These are phyloP conservation scores for Leccinum uliginosum DNA, from an alignment of 768 basidiomycete species.

Conservation along the genomic window DNA sequence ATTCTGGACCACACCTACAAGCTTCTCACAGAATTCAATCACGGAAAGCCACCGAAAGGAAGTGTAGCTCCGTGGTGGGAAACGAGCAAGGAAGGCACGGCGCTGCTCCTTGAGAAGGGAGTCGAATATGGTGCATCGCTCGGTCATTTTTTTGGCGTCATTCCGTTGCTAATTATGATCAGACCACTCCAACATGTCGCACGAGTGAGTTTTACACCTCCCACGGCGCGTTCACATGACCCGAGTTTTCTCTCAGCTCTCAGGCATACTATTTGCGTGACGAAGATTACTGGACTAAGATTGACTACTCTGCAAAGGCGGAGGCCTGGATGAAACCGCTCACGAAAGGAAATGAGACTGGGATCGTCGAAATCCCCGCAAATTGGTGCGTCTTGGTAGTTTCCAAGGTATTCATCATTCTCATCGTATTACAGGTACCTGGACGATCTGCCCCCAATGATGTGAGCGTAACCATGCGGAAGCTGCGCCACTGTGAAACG, in stretches of 20 bases:
- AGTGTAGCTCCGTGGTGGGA: conserved; percentile 83
- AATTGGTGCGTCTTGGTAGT: conserved; percentile 48
- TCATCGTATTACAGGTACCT: conserved; percentile 42
- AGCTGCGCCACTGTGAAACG: neutral
- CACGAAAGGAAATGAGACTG: conserved; percentile 56
- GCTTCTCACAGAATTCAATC: conserved; percentile 63
- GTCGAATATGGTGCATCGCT: conserved; percentile 60
- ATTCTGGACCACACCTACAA: conserved; percentile 63
- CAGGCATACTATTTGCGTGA: conserved; percentile 67
- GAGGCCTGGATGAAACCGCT: conserved; percentile 75
- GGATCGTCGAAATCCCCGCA: conserved; percentile 59
- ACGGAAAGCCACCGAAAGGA: conserved; percentile 54
- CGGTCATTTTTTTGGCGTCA: neutral
- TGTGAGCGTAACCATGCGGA: conserved; percentile 34
- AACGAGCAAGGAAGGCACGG: conserved; percentile 60
- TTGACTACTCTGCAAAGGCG: conserved; percentile 57
- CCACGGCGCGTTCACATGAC: neutral
- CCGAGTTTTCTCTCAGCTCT: conserved; percentile 32
- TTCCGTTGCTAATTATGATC: conserved; percentile 4
- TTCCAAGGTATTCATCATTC: neutral
- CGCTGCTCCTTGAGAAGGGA: conserved; percentile 63
- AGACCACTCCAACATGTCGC: conserved; percentile 59
- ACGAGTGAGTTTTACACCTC: conserved; percentile 35
- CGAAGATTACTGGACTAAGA: conserved; percentile 69
- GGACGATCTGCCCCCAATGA: conserved; percentile 73